phyloP scores from a whole-genome alignment of 2,329 filamentous ascomycete genomes.

The Thelonectria rubi region DNA sequence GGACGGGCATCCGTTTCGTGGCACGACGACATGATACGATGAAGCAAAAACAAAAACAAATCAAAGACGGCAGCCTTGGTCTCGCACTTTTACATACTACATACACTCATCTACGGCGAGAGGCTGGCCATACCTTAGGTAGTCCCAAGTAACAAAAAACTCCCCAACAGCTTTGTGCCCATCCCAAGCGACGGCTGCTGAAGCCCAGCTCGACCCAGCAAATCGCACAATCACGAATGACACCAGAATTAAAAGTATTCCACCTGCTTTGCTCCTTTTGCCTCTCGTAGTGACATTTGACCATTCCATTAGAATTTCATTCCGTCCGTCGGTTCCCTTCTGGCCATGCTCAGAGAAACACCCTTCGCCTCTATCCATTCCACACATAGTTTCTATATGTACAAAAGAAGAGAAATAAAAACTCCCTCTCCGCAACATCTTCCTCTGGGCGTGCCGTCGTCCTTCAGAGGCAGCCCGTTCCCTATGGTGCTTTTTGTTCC shows the following conservation, averaged over 20 bases:
- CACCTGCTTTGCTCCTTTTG: background rate
- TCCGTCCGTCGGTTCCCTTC: constrained; percentile 14
- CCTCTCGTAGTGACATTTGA: background rate
- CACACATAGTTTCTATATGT: constrained; percentile 38
- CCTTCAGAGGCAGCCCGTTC: constrained; percentile 13
- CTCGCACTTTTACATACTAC: too few relatives aligned
- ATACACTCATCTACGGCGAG: too few relatives aligned
- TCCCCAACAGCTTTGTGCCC: too few relatives aligned
- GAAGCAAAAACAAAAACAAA: constrained; percentile 9
- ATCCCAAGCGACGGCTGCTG: background rate
- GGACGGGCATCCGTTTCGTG: background rate
- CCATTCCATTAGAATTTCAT: constrained; percentile 42
- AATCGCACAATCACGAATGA: background rate
- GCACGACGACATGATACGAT: constrained; percentile 10
- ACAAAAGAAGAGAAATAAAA: constrained; percentile 32
- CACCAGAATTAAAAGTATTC: background rate
- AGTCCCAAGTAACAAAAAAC: too few relatives aligned
- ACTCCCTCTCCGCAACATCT: constrained; percentile 26
- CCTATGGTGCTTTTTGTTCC: constrained; percentile 16
- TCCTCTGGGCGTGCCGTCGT: constrained; percentile 20
- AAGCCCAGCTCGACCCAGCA: background rate
- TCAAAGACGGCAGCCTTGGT: too few relatives aligned
- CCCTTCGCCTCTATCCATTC: constrained; percentile 35
- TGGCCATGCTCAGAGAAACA: constrained; percentile 9
- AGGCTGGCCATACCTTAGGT: too few relatives aligned